These are phyloP conservation scores for Lepidopterella palustris DNA, from an alignment of 495 filamentous ascomycete genomes.

Conservation along the genomic window DNA sequence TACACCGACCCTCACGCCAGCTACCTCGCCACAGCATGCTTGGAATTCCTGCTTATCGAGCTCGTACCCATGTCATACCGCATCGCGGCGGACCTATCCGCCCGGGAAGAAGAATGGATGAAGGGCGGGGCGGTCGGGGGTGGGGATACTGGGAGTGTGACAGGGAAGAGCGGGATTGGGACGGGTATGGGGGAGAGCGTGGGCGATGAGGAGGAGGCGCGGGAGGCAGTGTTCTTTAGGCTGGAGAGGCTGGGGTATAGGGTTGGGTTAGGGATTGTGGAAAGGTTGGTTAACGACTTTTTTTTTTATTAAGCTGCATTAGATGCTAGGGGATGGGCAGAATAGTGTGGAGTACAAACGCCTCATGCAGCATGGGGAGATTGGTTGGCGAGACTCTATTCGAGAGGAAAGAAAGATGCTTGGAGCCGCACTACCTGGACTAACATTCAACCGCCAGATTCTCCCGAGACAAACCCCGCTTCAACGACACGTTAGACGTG, in stretches of 20 bases:
- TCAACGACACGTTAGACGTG: conserved; percentile 37
- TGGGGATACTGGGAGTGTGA: not conserved
- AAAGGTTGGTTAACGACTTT: conserved; percentile 56
- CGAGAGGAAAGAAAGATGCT: too few relatives aligned
- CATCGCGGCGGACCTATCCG: conserved; percentile 51
- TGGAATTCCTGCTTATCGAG: conserved; percentile 93
- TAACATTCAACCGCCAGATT: conserved; percentile 51
- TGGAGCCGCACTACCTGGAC: not conserved
- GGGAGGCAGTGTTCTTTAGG: conserved; percentile 75
- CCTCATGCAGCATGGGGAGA: not conserved
- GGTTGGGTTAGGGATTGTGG: conserved; percentile 86
- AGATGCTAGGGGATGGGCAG: not conserved
- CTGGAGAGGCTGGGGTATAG: conserved; percentile 85
- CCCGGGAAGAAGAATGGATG: conserved; percentile 31
- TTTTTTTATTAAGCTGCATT: too few relatives aligned
- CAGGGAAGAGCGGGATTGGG: conserved; percentile 6
- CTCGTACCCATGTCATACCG: conserved; percentile 91
- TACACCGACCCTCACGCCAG: conserved; percentile 68
- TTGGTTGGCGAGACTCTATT: not conserved
- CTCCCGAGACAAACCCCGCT: conserved; percentile 73
- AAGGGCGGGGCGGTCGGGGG: conserved; percentile 3
- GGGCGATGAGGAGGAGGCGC: conserved; percentile 69
- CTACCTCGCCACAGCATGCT: conserved; percentile 70
- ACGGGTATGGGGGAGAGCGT: conserved; percentile 14
- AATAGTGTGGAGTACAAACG: not conserved